phyloP scores from a whole-genome alignment of 352 stramenopile genomes.

The Phytophthora agathidicida region DNA sequence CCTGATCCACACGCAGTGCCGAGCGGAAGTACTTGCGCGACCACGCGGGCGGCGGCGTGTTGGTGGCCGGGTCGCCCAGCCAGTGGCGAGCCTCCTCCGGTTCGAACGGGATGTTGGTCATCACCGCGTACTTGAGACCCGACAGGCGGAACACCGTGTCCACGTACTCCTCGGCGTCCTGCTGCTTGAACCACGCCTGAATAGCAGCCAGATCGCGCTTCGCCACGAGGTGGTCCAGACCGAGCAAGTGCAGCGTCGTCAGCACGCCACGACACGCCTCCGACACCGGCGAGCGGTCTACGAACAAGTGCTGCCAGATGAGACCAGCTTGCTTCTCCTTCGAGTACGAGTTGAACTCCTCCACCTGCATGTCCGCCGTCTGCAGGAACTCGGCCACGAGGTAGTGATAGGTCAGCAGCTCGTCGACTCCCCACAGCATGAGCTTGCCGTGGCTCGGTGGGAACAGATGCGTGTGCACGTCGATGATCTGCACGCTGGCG shows the following conservation, averaged over 20 bases:
- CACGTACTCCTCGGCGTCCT: conserved; percentile 77
- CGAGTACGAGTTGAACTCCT: conserved; percentile 80
- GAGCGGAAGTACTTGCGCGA: conserved; percentile 86
- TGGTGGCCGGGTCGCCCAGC: conserved; percentile 48
- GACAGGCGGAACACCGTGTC: conserved; percentile 76
- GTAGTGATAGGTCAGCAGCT: conserved; percentile 96
- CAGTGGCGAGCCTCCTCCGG: conserved; percentile 60
- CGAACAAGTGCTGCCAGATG: conserved; percentile 93
- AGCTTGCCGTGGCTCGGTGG: conserved; percentile 89
- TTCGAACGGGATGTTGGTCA: conserved; percentile 96
- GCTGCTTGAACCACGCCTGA: conserved; percentile 79
- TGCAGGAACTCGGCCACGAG: conserved; percentile 94
- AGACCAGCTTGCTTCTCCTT: conserved; percentile 85
- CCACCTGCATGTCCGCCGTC: conserved; percentile 75
- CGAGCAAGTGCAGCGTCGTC: conserved; percentile 85
- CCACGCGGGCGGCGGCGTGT: conserved; percentile 50
- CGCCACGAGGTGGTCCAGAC: conserved; percentile 66
- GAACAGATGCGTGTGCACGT: conserved; percentile 94
- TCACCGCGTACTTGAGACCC: conserved; percentile 91
- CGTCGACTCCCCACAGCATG: conserved; percentile 94
- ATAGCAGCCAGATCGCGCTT: conserved; percentile 83
- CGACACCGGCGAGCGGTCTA: conserved; percentile 87
- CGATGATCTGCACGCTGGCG: conserved; percentile 41
- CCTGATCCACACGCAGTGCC: conserved; percentile 91
- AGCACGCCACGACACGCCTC: conserved; percentile 92